These are phyloP conservation scores for Pyrus pyrifolia DNA, from an alignment of 306 rosid species.

Conservation along the genomic window DNA sequence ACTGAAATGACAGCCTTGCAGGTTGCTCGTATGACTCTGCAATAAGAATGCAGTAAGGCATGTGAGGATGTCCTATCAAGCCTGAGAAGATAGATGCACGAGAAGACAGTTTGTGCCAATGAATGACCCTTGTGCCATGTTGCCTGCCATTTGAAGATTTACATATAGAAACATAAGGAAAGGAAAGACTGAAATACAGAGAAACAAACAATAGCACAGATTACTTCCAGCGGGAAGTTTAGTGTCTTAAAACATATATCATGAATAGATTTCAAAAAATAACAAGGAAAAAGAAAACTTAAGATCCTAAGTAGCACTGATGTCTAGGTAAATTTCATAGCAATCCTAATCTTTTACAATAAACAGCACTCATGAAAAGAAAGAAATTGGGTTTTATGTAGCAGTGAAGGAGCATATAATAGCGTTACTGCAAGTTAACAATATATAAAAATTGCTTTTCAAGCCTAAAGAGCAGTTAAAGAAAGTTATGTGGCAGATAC, in stretches of 20 bases:
- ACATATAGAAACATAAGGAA: neutral
- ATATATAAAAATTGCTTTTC: neutral
- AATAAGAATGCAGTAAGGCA: conserved; percentile 77
- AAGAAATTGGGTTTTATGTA: too few relatives aligned
- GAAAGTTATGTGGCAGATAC: conserved; percentile 33
- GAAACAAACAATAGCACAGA: neutral
- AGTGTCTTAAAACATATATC: neutral
- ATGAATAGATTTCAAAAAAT: neutral
- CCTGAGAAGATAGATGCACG: conserved; percentile 87
- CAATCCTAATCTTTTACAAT: neutral
- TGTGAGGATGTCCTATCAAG: conserved; percentile 83
- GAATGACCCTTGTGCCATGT: conserved; percentile 99
- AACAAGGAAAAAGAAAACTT: neutral
- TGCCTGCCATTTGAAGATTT: conserved; percentile 62
- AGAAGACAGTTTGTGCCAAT: conserved; percentile 92
- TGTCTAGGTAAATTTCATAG: neutral
- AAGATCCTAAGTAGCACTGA: neutral
- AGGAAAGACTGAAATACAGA: neutral
- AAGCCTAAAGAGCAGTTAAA: neutral
- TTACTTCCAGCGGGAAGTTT: neutral
- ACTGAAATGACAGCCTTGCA: conserved; percentile 75
- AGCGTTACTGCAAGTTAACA: neutral
- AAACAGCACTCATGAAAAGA: too few relatives aligned
- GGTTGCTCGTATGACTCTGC: conserved; percentile 76
- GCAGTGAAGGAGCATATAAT: too few relatives aligned